These are phyloP conservation scores for Pythium dissimile DNA, from an alignment of 352 stramenopile genomes.

Conservation along the genomic window DNA sequence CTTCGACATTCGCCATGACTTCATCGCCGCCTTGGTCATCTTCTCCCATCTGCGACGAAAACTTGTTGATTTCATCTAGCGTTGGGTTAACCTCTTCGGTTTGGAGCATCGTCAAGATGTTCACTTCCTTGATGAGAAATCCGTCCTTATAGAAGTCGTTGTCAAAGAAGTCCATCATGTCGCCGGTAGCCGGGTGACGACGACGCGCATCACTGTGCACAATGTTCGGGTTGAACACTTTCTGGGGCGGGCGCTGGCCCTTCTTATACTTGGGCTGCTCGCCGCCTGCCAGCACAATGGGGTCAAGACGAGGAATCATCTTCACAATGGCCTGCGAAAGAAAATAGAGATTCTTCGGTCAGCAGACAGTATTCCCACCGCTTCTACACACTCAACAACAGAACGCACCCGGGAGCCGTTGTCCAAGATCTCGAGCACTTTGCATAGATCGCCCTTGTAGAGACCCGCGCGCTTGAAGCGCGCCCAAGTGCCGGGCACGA, in stretches of 20 bases:
- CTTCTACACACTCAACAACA: neutral
- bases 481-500: slow-evolving; percentile 75
- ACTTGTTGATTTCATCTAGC: slow-evolving; percentile 88
- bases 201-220: slow-evolving; percentile 60
- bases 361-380: neutral
- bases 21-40: slow-evolving; percentile 68
- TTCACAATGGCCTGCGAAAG: slow-evolving; percentile 69
- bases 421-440: slow-evolving; percentile 86
- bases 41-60: slow-evolving; percentile 59
- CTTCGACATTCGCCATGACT: slow-evolving; percentile 65
- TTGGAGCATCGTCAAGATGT: slow-evolving; percentile 82
- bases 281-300: slow-evolving; percentile 63
- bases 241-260: slow-evolving; percentile 81
- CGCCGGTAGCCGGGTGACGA: slow-evolving; percentile 60
- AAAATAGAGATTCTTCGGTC: neutral
- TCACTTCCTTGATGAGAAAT: slow-evolving; percentile 86
- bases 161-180: slow-evolving; percentile 89
- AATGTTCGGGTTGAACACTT: slow-evolving; percentile 76
- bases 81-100: slow-evolving; percentile 84
- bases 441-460: slow-evolving; percentile 87
- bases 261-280: slow-evolving; percentile 89
- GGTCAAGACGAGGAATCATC: slow-evolving; percentile 81
- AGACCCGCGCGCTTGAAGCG: slow-evolving; percentile 83
- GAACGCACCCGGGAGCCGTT: slow-evolving; percentile 59
- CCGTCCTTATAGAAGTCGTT: slow-evolving; percentile 88